Conservation (phyloP, 306 rosid genomes). For the Casuarina equisetifolia region DNA sequence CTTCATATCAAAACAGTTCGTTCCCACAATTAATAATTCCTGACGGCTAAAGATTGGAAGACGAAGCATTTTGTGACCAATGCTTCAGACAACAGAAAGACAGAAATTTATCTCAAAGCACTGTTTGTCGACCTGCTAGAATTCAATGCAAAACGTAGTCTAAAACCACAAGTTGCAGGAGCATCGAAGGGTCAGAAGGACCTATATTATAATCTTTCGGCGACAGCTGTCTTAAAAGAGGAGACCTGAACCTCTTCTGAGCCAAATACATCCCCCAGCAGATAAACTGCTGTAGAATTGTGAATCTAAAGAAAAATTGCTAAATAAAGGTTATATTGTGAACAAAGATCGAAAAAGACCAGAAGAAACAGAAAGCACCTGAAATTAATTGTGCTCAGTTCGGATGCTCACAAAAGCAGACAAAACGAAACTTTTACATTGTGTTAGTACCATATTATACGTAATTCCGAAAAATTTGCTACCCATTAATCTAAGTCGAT, state of each 20-base stretch:
- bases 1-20: not conserved
- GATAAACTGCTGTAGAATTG: not conserved
- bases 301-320: not conserved
- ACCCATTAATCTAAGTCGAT: not conserved
- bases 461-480: not conserved
- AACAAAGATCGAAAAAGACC: not conserved
- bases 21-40: not conserved
- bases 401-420: not conserved
- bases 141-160: not conserved
- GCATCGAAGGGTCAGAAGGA: not conserved
- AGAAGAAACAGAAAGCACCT: conserved; percentile 1
- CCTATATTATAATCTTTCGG: no score
- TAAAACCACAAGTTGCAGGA: not conserved
- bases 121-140: not conserved
- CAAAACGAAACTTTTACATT: not conserved
- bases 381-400: not conserved
- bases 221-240: not conserved
- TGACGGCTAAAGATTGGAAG: not conserved
- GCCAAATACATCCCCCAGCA: not conserved
- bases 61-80: not conserved
- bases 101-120: not conserved
- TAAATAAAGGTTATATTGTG: not conserved
- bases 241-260: not conserved
- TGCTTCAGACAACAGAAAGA: conserved; percentile 1
- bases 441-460: not conserved